Evolutionary conservation across 1,139 yeast species (phyloP).

Genomic region (Kodamaea sp.): DNA sequence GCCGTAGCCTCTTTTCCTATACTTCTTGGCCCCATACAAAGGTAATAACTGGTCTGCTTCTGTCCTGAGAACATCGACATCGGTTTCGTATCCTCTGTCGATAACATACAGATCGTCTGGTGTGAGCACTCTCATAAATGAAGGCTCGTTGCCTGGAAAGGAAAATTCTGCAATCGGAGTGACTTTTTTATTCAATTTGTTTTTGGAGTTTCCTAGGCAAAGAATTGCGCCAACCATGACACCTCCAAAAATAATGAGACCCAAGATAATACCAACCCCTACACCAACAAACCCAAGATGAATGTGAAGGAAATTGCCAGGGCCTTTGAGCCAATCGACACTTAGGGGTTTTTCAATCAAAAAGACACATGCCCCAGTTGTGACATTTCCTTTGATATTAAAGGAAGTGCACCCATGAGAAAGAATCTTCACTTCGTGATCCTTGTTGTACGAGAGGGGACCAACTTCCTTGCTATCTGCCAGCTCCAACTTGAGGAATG

Average conservation of each 20-base stretch:
- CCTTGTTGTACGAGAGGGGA: constrained; percentile 49
- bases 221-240: constrained; percentile 30
- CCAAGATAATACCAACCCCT: constrained; percentile 64
- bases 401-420: constrained; percentile 67
- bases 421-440: constrained; percentile 65
- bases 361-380: constrained; percentile 57
- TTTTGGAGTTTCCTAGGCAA: constrained; percentile 27
- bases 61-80: constrained; percentile 36
- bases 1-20: constrained; percentile 17
- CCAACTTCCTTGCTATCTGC: constrained; percentile 20
- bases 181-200: constrained; percentile 9
- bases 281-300: constrained; percentile 67
- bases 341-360: constrained; percentile 66
- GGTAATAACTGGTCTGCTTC: constrained; percentile 40
- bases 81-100: constrained; percentile 51
- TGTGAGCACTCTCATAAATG: constrained; percentile 42
- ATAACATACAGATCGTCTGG: constrained; percentile 24
- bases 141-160: constrained; percentile 27
- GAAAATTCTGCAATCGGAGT: constrained; percentile 10
- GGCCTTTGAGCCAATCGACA: constrained; percentile 54
- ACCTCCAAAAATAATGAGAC: constrained; percentile 46
- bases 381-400: constrained; percentile 13
- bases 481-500: constrained; percentile 26
- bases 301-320: constrained; percentile 46
- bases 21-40: constrained; percentile 19